Base-by-base conservation (phyloP, 352 stramenopile genomes). In the Globisporangium parvum region DNA sequence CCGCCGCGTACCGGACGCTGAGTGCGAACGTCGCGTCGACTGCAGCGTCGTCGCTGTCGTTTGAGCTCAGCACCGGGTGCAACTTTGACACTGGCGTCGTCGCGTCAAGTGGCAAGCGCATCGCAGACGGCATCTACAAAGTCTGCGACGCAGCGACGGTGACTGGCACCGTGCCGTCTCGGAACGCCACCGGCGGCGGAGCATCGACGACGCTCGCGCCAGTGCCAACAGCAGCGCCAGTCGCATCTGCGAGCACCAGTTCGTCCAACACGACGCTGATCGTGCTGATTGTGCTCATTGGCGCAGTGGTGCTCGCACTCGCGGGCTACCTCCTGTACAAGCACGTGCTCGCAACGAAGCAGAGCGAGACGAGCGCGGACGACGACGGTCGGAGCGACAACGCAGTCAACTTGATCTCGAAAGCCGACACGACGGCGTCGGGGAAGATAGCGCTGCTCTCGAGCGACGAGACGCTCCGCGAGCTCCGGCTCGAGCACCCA, bases 401-500 rank as follows among this genome's bases (percentile, higher is more conserved):
- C 14, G 62, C 70, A 6, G 58, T 66, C 42, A 85, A 75, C 24
- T 56, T 85, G 14, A 85, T 85, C 60, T 63, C 57, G 45, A 82
- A 85, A 47, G 60, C 51, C 8, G 72, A 85, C 12, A 65, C 55
- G 17, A 55, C 65, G 15, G 45, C 65, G 20, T 69, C 53, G 0
- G 65, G 70, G 18, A 88, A 84, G 48, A 59, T 66, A 6, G 85
- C 71, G 4, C 80, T 91, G 39, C 77, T 88, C 28, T 88, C 80
- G 3, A 86, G 68, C n/a, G 78, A 89, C 56, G 77, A 87, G 46
- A 73, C 77, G 15, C 49, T 89, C 45, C 68, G 71, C 10, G 66
- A 70, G 3, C 72, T 88, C 41, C 66, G 73, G 0, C 48, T 91
- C 10, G 71, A 78, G 51, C 72, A 76, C 39, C 73, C 69, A 35